Base-by-base conservation (phyloP, 2,329 filamentous ascomycete species). In the Westerdykella sp. region DNA sequence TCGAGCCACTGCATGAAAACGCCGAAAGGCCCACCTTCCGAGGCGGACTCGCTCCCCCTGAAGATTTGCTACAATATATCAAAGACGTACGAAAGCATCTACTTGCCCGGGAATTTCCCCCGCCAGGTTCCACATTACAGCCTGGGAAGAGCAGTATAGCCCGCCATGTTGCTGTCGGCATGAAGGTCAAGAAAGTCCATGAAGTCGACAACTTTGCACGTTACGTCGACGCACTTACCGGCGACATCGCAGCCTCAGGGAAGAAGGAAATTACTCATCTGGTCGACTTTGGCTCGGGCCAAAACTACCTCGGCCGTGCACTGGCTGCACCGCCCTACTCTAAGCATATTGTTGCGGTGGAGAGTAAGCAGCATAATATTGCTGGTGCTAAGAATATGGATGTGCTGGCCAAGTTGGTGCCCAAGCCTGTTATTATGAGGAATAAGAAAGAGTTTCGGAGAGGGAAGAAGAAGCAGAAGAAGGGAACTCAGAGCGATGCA, bases 121-220 rank as follows among this genome's bases (percentile, higher is more conserved):
- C 57, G 6, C 49, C 54, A 34, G 54, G 54, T 16, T 58, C 57
- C 13, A 46, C 37, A 9, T 28, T 50, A 14, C 42, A 49, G 37
- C 44, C 52, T 7, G 73, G 74, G 43, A 69, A 78, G 43, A 73
- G 78, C 5, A 73, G 75, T 52, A 64, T 95, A 16, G 81, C 87
- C 2, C 77, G 80, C 39, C 78, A 84, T 53, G 79, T 95, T 13
- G 79, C 86, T 0, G 78, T 95, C 12, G 93, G 93, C 4, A 98
- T 98, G 93, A 95, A 88, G 49, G 80, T 85, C 14, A 98, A 98
- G 66, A 98, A 98, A 68, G 77, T 87, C 1, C 93, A 98, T 60
- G 93, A 98, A 70, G 93, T 97, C 25, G 79, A 82, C 46, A 82
- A 93, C 60, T 96, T 97, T 60, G 85, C 91, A n/a, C 78, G 79